Conservation (phyloP, 192 early-diverging fungal species). For the Allomyces arbusculus region DNA sequence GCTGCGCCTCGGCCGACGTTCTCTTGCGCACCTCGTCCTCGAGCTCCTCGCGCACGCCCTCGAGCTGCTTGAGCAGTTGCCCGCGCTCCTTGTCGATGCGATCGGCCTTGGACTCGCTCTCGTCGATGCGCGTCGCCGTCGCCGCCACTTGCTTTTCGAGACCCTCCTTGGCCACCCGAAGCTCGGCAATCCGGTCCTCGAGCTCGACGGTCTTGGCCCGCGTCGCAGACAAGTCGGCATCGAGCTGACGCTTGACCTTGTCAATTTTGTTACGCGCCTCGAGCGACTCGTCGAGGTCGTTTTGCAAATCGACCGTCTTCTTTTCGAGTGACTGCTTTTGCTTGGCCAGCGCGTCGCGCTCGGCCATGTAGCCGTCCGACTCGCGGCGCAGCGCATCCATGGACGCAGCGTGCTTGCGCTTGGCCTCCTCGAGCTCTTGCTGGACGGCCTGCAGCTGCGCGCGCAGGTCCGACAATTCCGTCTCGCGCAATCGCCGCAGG, state of each 20-base stretch:
- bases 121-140: constrained; percentile 28
- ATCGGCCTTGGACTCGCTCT: constrained; percentile 23
- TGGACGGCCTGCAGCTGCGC: constrained; percentile 22
- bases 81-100: constrained; percentile 32
- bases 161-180: constrained; percentile 34
- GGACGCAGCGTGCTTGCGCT: constrained; percentile 17
- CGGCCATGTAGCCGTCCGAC: constrained; percentile 24
- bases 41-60: constrained; percentile 15
- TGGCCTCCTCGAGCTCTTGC: constrained; percentile 27
- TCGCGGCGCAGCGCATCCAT: constrained; percentile 27
- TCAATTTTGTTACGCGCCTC: constrained; percentile 16
- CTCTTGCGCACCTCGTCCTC: constrained; percentile 12
- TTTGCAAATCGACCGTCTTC: not conserved
- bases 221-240: constrained; percentile 15
- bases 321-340: constrained; percentile 5
- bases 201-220: constrained; percentile 19
- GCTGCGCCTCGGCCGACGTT: constrained; percentile 1
- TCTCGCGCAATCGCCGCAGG: constrained; percentile 33
- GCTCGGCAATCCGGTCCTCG: constrained; percentile 39
- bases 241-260: constrained; percentile 17
- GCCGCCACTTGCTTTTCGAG: constrained; percentile 42
- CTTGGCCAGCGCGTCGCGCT: constrained; percentile 13
- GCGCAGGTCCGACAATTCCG: constrained; percentile 27
- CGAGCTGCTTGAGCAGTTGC: constrained; percentile 22
- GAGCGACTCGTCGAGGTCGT: constrained; percentile 22